Base-by-base conservation (phyloP, 768 basidiomycete species). In the Termitomyces sp. region DNA sequence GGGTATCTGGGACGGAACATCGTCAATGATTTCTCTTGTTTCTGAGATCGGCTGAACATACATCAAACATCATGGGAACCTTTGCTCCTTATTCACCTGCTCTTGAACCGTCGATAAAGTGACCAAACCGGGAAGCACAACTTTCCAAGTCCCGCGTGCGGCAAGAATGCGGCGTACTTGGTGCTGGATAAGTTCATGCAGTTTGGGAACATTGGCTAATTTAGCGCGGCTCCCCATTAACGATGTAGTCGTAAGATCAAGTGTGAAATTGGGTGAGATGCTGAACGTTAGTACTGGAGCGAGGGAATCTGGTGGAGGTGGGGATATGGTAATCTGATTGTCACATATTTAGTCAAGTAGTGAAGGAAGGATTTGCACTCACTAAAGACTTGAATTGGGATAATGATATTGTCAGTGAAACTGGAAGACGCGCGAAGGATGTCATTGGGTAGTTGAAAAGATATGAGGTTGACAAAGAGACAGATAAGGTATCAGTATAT, bases 181-280 rank as follows among this genome's bases (percentile, higher is more conserved):
- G 65, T 89, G 84, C 64, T 92, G 84, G 55, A 99, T 93, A 55
- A 99, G 81, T 71, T 99, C 96, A 66, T 98, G 96, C 16, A 98
- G 79, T 74, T 99, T 99, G 28, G 97, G 96, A 1, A 99, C 92
- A 69, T 99, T 95, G 62, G 94, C 94, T 1, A 99, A 82, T 75
- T 98, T 97, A n/a, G 97, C 96, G 49, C 96, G 87, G 65, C 92
- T 95, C 20, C 97, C 97, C 79, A 98, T 88, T 4, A 98, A 82
- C 32, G 95, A 98, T 7, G 88, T 93, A 12, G 93, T 95, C 54
- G 89, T 86, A 46, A 99, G 80, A 67, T 91, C 87, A 20, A 99
- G 86, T 16, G 86, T 86, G 69, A 99, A 97, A 68, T 92, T 88
- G 2, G 94, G 90, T 28, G 91, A 85, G 22, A 99, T 83, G 35